Conservation (phyloP, 139 green algal genomes). For the Micromonas commoda region DNA sequence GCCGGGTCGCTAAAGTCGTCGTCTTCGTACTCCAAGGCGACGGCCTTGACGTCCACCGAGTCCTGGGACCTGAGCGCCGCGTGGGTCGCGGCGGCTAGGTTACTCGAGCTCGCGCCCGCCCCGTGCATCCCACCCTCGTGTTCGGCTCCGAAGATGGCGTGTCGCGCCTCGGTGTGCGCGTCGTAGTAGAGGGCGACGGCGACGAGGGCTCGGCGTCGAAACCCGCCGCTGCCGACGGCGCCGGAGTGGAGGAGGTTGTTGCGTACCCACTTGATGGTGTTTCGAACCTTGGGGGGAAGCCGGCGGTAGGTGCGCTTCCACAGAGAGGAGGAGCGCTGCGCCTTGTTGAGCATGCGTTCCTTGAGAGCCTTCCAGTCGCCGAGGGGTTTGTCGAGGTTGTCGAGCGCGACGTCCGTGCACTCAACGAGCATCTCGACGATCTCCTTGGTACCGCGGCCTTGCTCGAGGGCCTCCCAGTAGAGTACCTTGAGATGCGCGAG, state of each 20-base stretch:
- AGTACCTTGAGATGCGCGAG: background rate
- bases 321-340: background rate
- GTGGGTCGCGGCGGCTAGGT: no score
- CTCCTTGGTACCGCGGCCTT: background rate
- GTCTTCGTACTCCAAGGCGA: background rate
- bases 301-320: background rate
- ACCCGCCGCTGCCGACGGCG: background rate
- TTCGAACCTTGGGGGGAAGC: background rate
- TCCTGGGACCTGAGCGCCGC: no score
- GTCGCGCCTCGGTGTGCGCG: background rate
- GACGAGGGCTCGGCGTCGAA: background rate
- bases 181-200: background rate
- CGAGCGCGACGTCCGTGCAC: background rate
- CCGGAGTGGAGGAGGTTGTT: background rate
- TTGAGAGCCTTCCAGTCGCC: background rate
- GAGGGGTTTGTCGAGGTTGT: background rate
- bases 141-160: background rate
- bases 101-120: no score
- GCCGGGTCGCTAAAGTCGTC: background rate
- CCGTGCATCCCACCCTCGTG: no score
- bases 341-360: constrained; percentile 1
- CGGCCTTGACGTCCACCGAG: background rate
- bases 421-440: background rate
- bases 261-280: background rate
- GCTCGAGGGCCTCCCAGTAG: background rate